Percentiles rank a stretch among this genome's conserved stretches.
phyloP scores from a whole-genome alignment of 1,284 basidiomycete genomes.

The Rhodotorula sp. region DNA sequence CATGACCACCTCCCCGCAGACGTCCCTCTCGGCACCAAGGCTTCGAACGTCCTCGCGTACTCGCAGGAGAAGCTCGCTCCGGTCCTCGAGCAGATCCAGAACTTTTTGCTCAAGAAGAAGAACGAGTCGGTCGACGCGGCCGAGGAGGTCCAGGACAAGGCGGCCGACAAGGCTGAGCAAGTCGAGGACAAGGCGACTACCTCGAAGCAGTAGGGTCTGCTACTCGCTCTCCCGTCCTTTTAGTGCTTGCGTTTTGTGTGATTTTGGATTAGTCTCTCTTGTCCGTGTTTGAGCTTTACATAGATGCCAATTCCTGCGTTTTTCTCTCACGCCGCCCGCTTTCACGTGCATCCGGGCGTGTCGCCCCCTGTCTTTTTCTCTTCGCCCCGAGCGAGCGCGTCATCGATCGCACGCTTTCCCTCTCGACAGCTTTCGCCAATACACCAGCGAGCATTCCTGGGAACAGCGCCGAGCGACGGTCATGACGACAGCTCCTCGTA shows the following conservation, averaged over 20 bases:
- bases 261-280: not conserved
- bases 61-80: conserved; percentile 35
- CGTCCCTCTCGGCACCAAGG: conserved; percentile 25
- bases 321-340: not conserved
- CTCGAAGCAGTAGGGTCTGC: not conserved
- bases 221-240: not conserved
- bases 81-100: conserved; percentile 25
- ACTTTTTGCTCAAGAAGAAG: conserved; percentile 26
- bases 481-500: conserved; percentile 15
- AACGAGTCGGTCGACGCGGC: conserved; percentile 12
- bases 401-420: not conserved
- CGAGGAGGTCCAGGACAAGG: conserved; percentile 6
- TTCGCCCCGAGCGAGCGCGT: not conserved
- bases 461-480: no score
- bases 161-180: conserved; percentile 1
- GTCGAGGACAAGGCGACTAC: not conserved
- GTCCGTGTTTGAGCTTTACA: not conserved
- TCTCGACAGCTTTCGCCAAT: no score
- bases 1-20: conserved; percentile 7
- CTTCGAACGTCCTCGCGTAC: conserved; percentile 33
- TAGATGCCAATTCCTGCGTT: not conserved
- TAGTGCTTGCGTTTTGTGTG: not conserved
- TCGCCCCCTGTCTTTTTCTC: not conserved
- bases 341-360: not conserved
- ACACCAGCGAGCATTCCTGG: no score